Conservation (phyloP, 331 rosid species). For the Acacia pycnantha region DNA sequence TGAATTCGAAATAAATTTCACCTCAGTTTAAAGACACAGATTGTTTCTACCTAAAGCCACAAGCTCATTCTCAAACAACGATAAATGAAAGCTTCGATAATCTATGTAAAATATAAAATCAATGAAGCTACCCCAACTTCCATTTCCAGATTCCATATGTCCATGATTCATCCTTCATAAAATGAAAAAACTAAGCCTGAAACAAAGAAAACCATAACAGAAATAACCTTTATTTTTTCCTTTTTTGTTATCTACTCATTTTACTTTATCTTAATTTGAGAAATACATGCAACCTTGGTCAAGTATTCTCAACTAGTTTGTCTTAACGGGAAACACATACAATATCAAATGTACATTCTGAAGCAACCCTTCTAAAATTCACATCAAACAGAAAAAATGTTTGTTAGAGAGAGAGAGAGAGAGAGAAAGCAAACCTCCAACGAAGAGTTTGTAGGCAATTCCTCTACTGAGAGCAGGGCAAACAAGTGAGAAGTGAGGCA, state of each 20-base stretch:
- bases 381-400: neutral
- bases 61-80: neutral
- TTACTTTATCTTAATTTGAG: neutral
- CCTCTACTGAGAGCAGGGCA: conserved; percentile 59
- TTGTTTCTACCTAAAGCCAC: neutral
- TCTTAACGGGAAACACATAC: neutral
- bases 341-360: neutral
- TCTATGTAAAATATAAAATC: neutral
- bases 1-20: neutral
- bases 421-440: conserved; percentile 59
- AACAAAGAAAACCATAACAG: neutral
- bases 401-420: neutral
- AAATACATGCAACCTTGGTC: neutral
- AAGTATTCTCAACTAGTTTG: neutral
- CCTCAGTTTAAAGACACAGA: neutral
- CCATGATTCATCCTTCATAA: neutral
- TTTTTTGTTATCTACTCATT: neutral
- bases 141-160: neutral
- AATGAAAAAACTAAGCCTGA: neutral
- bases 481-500: conserved; percentile 28
- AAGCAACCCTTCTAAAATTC: neutral
- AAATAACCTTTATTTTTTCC: neutral
- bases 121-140: neutral
- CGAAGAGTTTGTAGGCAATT: conserved; percentile 73
- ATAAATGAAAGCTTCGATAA: neutral